Percentiles rank a stretch among this genome's conserved stretches.
These are phyloP conservation scores for Aureobasidium sp. DNA, from an alignment of 2,329 filamentous ascomycete genomes.

Conservation along the genomic window DNA sequence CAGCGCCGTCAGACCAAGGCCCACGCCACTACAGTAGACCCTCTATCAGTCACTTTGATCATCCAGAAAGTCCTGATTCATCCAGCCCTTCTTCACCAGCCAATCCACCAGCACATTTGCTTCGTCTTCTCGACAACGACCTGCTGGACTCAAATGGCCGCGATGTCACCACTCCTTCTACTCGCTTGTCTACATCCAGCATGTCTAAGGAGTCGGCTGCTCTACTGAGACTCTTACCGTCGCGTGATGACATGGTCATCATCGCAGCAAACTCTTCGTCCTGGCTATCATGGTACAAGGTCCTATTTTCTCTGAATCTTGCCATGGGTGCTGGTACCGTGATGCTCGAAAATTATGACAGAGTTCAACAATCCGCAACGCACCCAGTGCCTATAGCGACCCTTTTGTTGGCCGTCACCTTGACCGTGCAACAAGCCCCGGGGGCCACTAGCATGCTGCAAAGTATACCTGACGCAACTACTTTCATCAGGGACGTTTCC, in stretches of 20 bases:
- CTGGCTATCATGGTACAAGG: conserved; percentile 25
- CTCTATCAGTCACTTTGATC: neutral
- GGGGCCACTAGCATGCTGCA: neutral
- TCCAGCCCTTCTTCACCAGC: conserved; percentile 18
- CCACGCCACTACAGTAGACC: neutral
- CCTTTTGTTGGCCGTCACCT: conserved; percentile 25
- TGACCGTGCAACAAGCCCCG: conserved; percentile 25
- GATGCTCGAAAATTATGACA: conserved; percentile 25
- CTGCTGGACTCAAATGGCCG: conserved; percentile 21
- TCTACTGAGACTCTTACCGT: conserved; percentile 23
- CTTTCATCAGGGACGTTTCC: conserved; percentile 23
- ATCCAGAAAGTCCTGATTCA: neutral
- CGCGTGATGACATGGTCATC: conserved; percentile 21
- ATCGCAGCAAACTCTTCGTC: conserved; percentile 21
- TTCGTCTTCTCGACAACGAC: conserved; percentile 27
- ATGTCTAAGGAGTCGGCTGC: neutral
- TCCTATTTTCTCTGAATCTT: conserved; percentile 22
- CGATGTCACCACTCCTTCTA: neutral
- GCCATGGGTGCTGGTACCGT: conserved; percentile 19
- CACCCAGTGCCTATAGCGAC: conserved; percentile 24
- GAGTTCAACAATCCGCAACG: conserved; percentile 19
- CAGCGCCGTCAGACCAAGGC: neutral
- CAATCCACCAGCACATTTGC: conserved; percentile 25
- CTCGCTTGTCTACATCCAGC: neutral
- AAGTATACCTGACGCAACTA: neutral